Conservation (phyloP, 2,329 filamentous ascomycete species). For the Ustilaginoidea virens region DNA sequence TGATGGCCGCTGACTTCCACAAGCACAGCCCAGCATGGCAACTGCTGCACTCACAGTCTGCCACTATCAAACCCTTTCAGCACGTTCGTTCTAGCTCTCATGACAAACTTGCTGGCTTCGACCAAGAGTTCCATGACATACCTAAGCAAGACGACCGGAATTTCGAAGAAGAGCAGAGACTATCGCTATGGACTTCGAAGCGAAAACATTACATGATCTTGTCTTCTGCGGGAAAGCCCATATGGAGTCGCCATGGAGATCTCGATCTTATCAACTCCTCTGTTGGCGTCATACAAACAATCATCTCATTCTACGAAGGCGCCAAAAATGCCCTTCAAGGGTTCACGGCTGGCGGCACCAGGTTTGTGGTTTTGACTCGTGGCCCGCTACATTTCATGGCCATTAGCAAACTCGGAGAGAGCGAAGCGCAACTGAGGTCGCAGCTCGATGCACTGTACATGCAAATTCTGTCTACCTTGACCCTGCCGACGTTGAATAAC, state of each 20-base stretch:
- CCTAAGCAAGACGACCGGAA: conserved; percentile 33
- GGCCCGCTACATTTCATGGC: conserved; percentile 87
- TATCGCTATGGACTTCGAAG: conserved; percentile 75
- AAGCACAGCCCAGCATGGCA: conserved; percentile 54
- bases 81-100: conserved; percentile 26
- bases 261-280: conserved; percentile 81
- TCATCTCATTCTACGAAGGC: conserved; percentile 90
- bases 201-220: conserved; percentile 95
- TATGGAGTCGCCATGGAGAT: conserved; percentile 91
- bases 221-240: conserved; percentile 90
- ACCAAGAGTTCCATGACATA: conserved; percentile 63
- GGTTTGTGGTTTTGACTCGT: conserved; percentile 73
- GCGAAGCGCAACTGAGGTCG: conserved; percentile 68
- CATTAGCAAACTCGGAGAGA: conserved; percentile 85
- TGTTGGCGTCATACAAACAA: conserved; percentile 89
- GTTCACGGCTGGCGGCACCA: conserved; percentile 74
- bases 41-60: conserved; percentile 46
- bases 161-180: conserved; percentile 38
- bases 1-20: conserved; percentile 57
- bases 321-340: conserved; percentile 61
- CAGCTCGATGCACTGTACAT: conserved; percentile 94
- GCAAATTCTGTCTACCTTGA: conserved; percentile 93
- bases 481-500: conserved; percentile 68
- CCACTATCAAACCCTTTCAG: conserved; percentile 46
- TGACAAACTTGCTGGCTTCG: conserved; percentile 50